These are phyloP conservation scores for Dryadomyces sulphureus DNA, from an alignment of 2,329 filamentous ascomycete species.

Conservation along the genomic window DNA sequence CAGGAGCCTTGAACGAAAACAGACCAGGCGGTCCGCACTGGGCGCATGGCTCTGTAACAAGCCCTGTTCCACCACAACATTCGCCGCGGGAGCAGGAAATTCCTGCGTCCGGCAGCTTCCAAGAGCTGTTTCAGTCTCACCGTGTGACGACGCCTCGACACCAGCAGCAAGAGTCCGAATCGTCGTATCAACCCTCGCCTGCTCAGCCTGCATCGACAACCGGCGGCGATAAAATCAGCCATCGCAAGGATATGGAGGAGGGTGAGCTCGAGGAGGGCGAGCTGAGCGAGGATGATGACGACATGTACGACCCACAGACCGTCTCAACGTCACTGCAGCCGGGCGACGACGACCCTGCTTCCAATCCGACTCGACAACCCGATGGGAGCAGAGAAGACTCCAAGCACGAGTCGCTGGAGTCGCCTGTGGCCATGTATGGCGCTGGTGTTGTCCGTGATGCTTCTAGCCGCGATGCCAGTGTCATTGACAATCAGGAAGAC, in stretches of 20 bases:
- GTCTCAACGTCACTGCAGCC: not conserved
- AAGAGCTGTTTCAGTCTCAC: slow-evolving; percentile 1
- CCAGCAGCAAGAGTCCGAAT: not conserved
- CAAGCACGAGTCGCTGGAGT: not conserved
- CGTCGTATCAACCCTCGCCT: not conserved
- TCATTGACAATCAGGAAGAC: slow-evolving; percentile 11
- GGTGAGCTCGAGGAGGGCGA: slow-evolving; percentile 54
- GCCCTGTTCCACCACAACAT: not conserved
- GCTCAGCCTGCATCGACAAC: no score
- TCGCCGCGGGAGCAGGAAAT: not conserved
- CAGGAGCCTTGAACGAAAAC: not conserved
- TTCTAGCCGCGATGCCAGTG: slow-evolving; percentile 10
- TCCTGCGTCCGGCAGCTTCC: slow-evolving; percentile 2
- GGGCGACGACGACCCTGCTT: slow-evolving; percentile 6
- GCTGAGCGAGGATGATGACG: slow-evolving; percentile 50
- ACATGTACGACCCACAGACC: slow-evolving; percentile 33
- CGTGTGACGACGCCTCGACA: not conserved
- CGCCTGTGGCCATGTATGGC: not conserved
- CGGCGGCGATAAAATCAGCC: no score
- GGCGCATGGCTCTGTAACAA: not conserved
- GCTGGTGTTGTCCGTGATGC: not conserved
- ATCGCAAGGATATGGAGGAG: not conserved
- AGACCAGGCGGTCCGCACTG: not conserved
- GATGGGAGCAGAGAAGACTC: slow-evolving; percentile 4
- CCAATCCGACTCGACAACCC: slow-evolving; percentile 9